phyloP scores from a whole-genome alignment of 345 rosid genomes.

The Psidium friedrichsthalianum region DNA sequence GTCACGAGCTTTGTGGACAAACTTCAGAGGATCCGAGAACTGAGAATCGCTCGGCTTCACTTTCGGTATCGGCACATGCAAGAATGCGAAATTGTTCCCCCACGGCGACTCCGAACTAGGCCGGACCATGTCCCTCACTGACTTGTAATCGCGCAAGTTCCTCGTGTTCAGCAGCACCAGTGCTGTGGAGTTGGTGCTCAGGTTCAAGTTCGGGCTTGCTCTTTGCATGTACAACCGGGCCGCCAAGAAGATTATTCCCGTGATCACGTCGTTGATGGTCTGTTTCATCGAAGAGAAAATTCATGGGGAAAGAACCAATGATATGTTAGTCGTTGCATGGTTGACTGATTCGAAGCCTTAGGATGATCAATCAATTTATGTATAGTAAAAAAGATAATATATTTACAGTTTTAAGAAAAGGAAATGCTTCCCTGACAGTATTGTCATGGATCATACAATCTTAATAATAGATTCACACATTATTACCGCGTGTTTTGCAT shows the following conservation, averaged over 20 bases:
- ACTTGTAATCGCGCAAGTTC: constrained; percentile 23
- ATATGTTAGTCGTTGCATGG: background rate
- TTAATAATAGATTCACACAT: too few species aligned
- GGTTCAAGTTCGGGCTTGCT: background rate
- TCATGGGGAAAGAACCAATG: background rate
- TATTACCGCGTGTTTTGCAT: too few species aligned
- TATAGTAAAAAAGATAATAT: background rate
- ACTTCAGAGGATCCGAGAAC: constrained; percentile 10
- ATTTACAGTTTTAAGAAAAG: background rate
- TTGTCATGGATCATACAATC: too few species aligned
- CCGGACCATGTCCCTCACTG: constrained; percentile 34
- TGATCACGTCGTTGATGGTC: constrained; percentile 44
- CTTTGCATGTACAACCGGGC: constrained; percentile 33
- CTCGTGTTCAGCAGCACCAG: constrained; percentile 43
- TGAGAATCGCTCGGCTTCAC: background rate
- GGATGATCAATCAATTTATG: background rate
- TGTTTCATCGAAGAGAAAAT: background rate
- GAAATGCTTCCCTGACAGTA: too few species aligned
- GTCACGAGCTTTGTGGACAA: constrained; percentile 8
- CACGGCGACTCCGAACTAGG: constrained; percentile 23
- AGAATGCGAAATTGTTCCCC: constrained; percentile 32
- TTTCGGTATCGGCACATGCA: constrained; percentile 20
- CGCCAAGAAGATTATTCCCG: constrained; percentile 36
- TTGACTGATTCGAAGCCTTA: background rate
- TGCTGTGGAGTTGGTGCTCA: constrained; percentile 17